Conservation (phyloP, 148 eudicot genomes). For the Rhododendron molle region DNA sequence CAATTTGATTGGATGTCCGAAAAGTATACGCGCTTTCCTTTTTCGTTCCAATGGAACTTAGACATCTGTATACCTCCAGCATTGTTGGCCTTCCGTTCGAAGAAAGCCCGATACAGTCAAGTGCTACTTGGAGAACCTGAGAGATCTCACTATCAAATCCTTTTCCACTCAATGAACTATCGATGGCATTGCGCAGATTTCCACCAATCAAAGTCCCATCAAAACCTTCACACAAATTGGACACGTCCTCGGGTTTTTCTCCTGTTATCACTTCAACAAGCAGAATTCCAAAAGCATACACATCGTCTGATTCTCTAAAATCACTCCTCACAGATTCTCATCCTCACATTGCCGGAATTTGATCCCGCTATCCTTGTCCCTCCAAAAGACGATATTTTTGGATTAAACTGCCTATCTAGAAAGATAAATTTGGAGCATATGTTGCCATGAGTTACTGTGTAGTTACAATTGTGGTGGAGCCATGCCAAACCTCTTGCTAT, state of each 20-base stretch:
- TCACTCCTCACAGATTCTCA: background rate
- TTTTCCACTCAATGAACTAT: background rate
- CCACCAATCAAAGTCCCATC: background rate
- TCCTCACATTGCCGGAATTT: background rate
- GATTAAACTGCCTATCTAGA: background rate
- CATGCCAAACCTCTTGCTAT: conserved; percentile 1
- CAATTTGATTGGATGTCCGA: no score
- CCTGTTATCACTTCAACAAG: conserved; percentile 2
- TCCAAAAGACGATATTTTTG: background rate
- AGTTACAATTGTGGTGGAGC: background rate
- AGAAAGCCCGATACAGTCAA: no score
- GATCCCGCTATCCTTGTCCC: background rate
- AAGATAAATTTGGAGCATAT: background rate
- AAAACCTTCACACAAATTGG: background rate
- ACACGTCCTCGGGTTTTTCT: background rate
- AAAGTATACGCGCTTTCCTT: no score
- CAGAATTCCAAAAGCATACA: background rate
- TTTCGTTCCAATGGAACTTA: no score
- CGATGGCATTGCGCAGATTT: background rate
- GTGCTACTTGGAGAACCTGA: background rate
- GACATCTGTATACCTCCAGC: no score
- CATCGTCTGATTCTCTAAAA: background rate
- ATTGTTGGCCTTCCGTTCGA: no score
- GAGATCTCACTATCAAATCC: background rate
- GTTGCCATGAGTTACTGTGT: background rate